Percentiles rank a stretch among this genome's conserved stretches.
Conservation (phyloP, 495 filamentous ascomycete genomes). For the Aspergillus steynii region DNA sequence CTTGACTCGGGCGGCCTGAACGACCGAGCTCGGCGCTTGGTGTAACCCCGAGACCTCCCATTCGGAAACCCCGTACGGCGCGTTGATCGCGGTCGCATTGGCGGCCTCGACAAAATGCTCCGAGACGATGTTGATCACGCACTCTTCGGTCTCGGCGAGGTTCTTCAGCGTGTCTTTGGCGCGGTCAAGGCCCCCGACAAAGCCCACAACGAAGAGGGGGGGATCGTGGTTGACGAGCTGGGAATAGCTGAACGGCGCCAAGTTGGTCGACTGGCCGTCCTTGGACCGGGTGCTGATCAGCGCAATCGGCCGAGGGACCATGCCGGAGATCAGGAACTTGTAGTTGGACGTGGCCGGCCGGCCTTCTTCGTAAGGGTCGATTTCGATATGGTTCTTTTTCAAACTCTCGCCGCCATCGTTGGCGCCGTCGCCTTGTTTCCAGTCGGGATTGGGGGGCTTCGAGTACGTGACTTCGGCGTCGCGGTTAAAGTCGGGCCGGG, state of each 20-base stretch:
- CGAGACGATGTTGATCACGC: constrained; percentile 81
- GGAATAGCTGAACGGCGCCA: constrained; percentile 87
- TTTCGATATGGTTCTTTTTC: constrained; percentile 66
- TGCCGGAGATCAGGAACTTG: constrained; percentile 85
- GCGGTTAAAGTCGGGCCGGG: constrained; percentile 65
- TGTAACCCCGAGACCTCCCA: constrained; percentile 80
- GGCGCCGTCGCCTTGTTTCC: constrained; percentile 76
- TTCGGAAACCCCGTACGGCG: constrained; percentile 76
- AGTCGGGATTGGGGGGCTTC: constrained; percentile 71
- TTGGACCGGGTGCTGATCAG: constrained; percentile 60
- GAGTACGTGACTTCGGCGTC: constrained; percentile 58
- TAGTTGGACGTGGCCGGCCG: constrained; percentile 76
- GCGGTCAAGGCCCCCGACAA: constrained; percentile 49
- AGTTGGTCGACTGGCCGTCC: constrained; percentile 65
- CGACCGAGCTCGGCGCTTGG: constrained; percentile 63
- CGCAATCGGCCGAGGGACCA: constrained; percentile 79
- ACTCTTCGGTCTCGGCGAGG: constrained; percentile 67
- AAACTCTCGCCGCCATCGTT: constrained; percentile 60
- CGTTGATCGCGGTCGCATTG: constrained; percentile 74
- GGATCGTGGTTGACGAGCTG: constrained; percentile 86
- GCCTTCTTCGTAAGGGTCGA: constrained; percentile 77
- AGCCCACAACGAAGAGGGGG: constrained; percentile 83
- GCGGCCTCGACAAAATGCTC: constrained; percentile 88
- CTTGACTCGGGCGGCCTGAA: constrained; percentile 70
- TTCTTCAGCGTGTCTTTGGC: constrained; percentile 80